Evolutionary conservation across 2,329 filamentous ascomycete genomes (phyloP), one percentile per base, ranked within the genome.

Genomic region (Fusarium gaditjirri): DNA sequence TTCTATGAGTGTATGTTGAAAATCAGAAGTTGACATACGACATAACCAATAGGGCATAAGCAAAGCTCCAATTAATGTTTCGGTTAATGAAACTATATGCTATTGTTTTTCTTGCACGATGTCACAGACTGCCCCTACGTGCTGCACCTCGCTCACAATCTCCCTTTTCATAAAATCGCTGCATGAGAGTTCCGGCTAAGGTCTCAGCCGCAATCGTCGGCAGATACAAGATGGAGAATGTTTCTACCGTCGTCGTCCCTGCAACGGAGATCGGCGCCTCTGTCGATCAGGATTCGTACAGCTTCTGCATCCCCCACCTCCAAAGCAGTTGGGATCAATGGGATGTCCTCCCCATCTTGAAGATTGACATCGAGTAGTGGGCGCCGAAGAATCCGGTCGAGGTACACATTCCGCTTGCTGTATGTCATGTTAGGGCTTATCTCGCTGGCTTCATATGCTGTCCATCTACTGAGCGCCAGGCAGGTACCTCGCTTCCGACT

Each of bases 351-450:
- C 12, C n/a, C 9, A 36, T 25, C 3, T 21, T 25, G 47, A 19
- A 50, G 11, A 35, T 50, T 36, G 16, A 50, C 11, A 21, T 35
- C 12, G 4, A 36, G n/a, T 14, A 50, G n/a, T 16, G 47, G 47
- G n/a, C 25, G 47, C 4, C n/a, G 16, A 25, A 50, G 47, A 5
- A 35, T 21, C 6, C 25, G 25, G 8, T 50, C 47, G 4, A 50
- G 47, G 9, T 21, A 36, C 16, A 6, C 0, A 25, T 25, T 36
- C 31, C 47, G 31, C 8, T 23, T 14, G 0, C 29, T 19, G 4
- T 14, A 13, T 0, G 0, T 1, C 11, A 1, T 21, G 8, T 2
- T 25, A 3, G 12, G 47, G 2, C 0, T n/a, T n/a, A n/a, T 23
- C 31, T 50, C 4, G 14, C 16, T 3, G 12, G n/a, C n/a, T 2